phyloP scores from a whole-genome alignment of 805 yeast genomes.

The Nakazawaea ambrosiae region DNA sequence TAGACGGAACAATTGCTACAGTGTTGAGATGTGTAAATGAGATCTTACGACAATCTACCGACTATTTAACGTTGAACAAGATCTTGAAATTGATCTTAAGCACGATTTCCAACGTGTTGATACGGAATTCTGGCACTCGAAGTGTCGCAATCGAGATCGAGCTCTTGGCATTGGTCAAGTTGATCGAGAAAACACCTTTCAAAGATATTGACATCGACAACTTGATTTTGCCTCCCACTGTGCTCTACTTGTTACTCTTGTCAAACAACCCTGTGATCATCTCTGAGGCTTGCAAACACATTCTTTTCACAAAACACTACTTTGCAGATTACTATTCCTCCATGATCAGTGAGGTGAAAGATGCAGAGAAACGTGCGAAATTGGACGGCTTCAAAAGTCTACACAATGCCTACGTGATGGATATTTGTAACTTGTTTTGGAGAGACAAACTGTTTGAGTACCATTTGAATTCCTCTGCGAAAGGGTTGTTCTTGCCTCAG shows the following conservation, averaged over 20 bases:
- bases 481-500: slow-evolving; percentile 31
- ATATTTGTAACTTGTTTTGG: slow-evolving; percentile 50
- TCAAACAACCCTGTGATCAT: slow-evolving; percentile 36
- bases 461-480: slow-evolving; percentile 25
- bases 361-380: slow-evolving; percentile 10
- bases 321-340: slow-evolving; percentile 17
- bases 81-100: neutral
- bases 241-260: slow-evolving; percentile 31
- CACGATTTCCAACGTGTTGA: neutral
- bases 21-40: no score
- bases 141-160: neutral
- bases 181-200: slow-evolving; percentile 14
- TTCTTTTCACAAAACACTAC: slow-evolving; percentile 33
- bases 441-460: slow-evolving; percentile 42
- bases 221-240: slow-evolving; percentile 31
- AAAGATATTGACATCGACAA: slow-evolving; percentile 15
- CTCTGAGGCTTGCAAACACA: slow-evolving; percentile 39
- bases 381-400: slow-evolving; percentile 21
- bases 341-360: neutral
- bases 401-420: slow-evolving; percentile 48
- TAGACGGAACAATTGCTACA: neutral
- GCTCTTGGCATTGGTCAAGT: neutral
- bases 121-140: neutral
- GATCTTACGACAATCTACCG: no score
- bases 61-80: neutral